Conservation (phyloP, 2,329 filamentous ascomycete genomes). For the Fusarium staphyleae region DNA sequence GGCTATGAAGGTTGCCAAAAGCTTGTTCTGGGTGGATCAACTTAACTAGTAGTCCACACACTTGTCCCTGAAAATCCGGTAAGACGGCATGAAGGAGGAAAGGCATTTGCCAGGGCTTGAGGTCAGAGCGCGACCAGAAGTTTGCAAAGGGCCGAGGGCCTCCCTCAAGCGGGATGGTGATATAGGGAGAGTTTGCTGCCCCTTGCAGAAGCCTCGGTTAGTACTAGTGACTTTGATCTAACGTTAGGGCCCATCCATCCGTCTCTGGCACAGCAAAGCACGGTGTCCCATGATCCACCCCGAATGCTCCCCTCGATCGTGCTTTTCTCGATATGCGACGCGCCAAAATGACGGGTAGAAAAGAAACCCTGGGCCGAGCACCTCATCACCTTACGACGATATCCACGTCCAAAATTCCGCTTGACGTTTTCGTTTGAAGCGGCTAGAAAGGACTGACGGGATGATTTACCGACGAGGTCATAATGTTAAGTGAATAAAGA, state of each 20-base stretch:
- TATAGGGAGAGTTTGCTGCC: conserved; percentile 1
- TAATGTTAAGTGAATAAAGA: too few relatives aligned
- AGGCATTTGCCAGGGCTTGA: conserved; percentile 1
- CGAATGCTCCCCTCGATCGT: conserved; percentile 23
- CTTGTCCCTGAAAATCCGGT: conserved; percentile 1
- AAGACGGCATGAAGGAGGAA: conserved; percentile 6
- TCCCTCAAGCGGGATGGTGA: not conserved
- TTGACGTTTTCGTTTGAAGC: too few relatives aligned
- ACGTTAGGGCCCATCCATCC: not conserved
- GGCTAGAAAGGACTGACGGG: too few relatives aligned
- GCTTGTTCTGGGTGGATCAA: conserved; percentile 1
- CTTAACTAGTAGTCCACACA: not conserved
- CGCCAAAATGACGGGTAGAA: conserved; percentile 16
- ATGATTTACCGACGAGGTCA: too few relatives aligned
- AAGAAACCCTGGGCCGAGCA: conserved; percentile 7
- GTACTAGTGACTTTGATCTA: not conserved
- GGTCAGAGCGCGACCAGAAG: conserved; percentile 16
- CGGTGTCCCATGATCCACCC: conserved; percentile 15
- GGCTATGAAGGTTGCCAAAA: not conserved
- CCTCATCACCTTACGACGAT: too few relatives aligned
- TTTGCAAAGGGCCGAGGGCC: not conserved
- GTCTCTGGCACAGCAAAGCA: not conserved
- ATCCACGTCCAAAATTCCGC: too few relatives aligned
- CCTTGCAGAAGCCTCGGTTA: conserved; percentile 35
- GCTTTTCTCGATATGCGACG: conserved; percentile 12